A percentile compares a stretch with the other conserved stretches of the same genome.
Evolutionary conservation across 2,329 filamentous ascomycete species (phyloP).

Genomic region (Westerdykella ornata): DNA sequence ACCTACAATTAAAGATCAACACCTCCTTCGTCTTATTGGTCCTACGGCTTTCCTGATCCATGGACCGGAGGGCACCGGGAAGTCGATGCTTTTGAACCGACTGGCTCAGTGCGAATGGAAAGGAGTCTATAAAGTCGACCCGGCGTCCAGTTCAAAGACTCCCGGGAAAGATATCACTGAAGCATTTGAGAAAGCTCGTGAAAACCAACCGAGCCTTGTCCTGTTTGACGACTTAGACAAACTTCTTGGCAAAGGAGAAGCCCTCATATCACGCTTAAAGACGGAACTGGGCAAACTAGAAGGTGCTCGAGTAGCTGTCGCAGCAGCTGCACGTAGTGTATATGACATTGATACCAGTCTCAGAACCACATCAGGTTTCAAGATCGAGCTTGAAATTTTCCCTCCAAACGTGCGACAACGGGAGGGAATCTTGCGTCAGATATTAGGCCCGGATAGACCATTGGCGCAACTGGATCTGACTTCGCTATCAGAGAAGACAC

Average conservation of each 20-base stretch:
- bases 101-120: conserved; percentile 63
- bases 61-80: conserved; percentile 78
- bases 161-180: conserved; percentile 55
- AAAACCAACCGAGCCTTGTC: conserved; percentile 67
- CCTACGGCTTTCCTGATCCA: conserved; percentile 62
- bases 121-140: conserved; percentile 56
- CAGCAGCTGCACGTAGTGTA: conserved; percentile 67
- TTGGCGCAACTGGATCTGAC: conserved; percentile 43
- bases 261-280: conserved; percentile 18
- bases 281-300: conserved; percentile 47
- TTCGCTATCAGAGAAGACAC: conserved; percentile 65
- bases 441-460: conserved; percentile 44
- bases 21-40: conserved; percentile 31
- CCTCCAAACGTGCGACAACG: conserved; percentile 67
- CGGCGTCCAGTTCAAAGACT: conserved; percentile 36
- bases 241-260: conserved; percentile 41
- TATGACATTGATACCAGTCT: conserved; percentile 66
- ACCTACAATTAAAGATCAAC: conserved; percentile 13
- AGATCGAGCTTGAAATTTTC: conserved; percentile 63
- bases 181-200: conserved; percentile 61
- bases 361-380: conserved; percentile 58
- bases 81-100: conserved; percentile 64
- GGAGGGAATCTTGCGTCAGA: conserved; percentile 60
- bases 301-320: conserved; percentile 58
- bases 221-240: conserved; percentile 72